Percentiles rank a stretch among this genome's conserved stretches.
phyloP scores from a whole-genome alignment of 495 filamentous ascomycete genomes.

The Ramalina peruviana region DNA sequence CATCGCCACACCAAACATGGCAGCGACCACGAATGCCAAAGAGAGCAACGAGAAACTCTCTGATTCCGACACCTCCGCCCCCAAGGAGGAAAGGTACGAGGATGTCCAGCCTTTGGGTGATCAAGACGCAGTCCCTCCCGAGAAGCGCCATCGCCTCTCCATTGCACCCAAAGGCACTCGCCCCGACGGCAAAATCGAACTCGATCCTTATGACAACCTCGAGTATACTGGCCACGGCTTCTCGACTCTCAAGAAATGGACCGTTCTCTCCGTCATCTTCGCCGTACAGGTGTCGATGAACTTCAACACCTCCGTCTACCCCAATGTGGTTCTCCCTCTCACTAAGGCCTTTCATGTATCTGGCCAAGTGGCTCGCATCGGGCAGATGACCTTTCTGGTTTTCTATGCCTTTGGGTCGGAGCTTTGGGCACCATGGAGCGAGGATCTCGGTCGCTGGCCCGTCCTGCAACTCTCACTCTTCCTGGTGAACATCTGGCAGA shows the following conservation, averaged over 20 bases:
- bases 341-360: slow-evolving; percentile 48
- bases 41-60: too few species aligned
- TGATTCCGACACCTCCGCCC: too few species aligned
- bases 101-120: too few species aligned
- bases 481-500: slow-evolving; percentile 62
- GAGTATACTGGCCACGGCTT: slow-evolving; percentile 53
- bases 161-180: background rate
- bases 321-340: slow-evolving; percentile 48
- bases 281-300: slow-evolving; percentile 73
- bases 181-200: slow-evolving; percentile 36
- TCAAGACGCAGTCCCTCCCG: too few species aligned
- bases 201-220: slow-evolving; percentile 49
- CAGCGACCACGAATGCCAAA: too few species aligned
- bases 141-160: too few species aligned
- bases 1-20: too few species aligned
- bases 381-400: slow-evolving; percentile 58
- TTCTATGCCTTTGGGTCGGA: slow-evolving; percentile 70
- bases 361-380: slow-evolving; percentile 47
- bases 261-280: slow-evolving; percentile 59
- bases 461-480: slow-evolving; percentile 56
- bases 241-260: slow-evolving; percentile 59
- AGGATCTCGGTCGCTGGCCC: slow-evolving; percentile 63
- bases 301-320: slow-evolving; percentile 65
- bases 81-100: too few species aligned
- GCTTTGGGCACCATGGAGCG: slow-evolving; percentile 71